These are phyloP conservation scores for Rhytidhysteron rufulum DNA, from an alignment of 2,329 filamentous ascomycete species.

Conservation along the genomic window DNA sequence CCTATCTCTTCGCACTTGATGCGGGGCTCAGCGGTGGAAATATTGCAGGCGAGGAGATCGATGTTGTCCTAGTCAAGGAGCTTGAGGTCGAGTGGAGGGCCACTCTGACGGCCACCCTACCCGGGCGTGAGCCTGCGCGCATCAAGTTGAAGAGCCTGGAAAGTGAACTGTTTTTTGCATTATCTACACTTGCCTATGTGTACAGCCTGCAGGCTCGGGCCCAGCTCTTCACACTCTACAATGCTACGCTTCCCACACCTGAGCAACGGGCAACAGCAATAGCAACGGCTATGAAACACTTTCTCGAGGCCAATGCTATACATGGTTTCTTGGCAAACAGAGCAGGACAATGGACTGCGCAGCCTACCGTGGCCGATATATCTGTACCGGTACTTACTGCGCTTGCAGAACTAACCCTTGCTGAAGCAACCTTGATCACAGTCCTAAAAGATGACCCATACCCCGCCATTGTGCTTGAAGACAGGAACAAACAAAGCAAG, in stretches of 20 bases:
- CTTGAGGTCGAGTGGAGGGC: slow-evolving; percentile 78
- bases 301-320: slow-evolving; percentile 74
- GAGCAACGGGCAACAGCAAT: slow-evolving; percentile 69
- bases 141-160: slow-evolving; percentile 70
- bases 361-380: slow-evolving; percentile 38
- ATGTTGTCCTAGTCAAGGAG: slow-evolving; percentile 62
- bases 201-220: slow-evolving; percentile 69
- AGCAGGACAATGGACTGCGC: slow-evolving; percentile 39
- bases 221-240: slow-evolving; percentile 70
- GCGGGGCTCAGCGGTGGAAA: slow-evolving; percentile 60
- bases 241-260: slow-evolving; percentile 48
- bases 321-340: slow-evolving; percentile 67
- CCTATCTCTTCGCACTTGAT: slow-evolving; percentile 76
- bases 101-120: slow-evolving; percentile 63
- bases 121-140: slow-evolving; percentile 58
- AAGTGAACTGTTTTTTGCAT: slow-evolving; percentile 75
- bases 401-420: slow-evolving; percentile 62
- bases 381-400: slow-evolving; percentile 42
- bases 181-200: slow-evolving; percentile 73
- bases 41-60: slow-evolving; percentile 59
- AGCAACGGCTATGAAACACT: slow-evolving; percentile 68
- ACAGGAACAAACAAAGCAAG: slow-evolving; percentile 74
- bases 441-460: slow-evolving; percentile 95
- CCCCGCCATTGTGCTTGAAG: slow-evolving; percentile 73
- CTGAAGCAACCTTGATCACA: slow-evolving; percentile 84